Percentiles rank a stretch among this genome's conserved stretches.
These are phyloP conservation scores for Arthrobotrys sphaeroides DNA, from an alignment of 2,329 filamentous ascomycete species.

Conservation along the genomic window DNA sequence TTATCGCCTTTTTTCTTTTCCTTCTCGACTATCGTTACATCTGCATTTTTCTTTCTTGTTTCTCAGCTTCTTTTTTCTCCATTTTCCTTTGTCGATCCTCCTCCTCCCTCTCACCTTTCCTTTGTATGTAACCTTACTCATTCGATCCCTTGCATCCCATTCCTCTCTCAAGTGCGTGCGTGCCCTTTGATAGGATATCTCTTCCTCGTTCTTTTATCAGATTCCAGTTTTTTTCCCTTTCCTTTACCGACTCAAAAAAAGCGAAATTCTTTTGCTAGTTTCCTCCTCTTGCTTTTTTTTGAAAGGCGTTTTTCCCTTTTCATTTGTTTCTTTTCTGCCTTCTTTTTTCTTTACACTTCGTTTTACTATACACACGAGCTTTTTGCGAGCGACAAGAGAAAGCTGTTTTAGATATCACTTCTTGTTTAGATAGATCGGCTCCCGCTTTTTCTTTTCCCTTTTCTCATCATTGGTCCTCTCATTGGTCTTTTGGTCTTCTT, in stretches of 20 bases:
- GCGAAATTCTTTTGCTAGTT: conserved; percentile 7
- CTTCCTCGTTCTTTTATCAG: background rate
- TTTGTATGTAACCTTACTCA: conserved; percentile 36
- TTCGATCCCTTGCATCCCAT: conserved; percentile 33
- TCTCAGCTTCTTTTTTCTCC: conserved; percentile 2
- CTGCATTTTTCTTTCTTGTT: conserved; percentile 3
- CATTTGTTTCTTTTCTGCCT: background rate
- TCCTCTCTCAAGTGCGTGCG: conserved; percentile 15
- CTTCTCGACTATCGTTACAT: conserved; percentile 54
- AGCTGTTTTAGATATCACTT: background rate
- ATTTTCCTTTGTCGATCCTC: conserved; percentile 28
- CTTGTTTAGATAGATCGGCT: conserved; percentile 4
- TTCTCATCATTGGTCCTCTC: background rate
- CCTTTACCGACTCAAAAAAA: conserved; percentile 2
- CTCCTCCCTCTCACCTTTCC: conserved; percentile 38
- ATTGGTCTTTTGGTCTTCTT: background rate
- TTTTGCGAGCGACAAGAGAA: background rate
- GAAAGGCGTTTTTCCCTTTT: conserved; percentile 44
- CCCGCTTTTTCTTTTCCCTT: background rate
- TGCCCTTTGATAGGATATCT: conserved; percentile 26
- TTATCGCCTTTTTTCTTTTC: conserved; percentile 47
- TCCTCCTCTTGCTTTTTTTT: conserved; percentile 36
- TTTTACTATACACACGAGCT: background rate
- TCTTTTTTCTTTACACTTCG: background rate
- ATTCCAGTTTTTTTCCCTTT: background rate